Percentiles rank a stretch among this genome's conserved stretches.
These are phyloP conservation scores for Acanthamoeba divionensis DNA, from an alignment of 208 protist genomes.

Conservation along the genomic window DNA sequence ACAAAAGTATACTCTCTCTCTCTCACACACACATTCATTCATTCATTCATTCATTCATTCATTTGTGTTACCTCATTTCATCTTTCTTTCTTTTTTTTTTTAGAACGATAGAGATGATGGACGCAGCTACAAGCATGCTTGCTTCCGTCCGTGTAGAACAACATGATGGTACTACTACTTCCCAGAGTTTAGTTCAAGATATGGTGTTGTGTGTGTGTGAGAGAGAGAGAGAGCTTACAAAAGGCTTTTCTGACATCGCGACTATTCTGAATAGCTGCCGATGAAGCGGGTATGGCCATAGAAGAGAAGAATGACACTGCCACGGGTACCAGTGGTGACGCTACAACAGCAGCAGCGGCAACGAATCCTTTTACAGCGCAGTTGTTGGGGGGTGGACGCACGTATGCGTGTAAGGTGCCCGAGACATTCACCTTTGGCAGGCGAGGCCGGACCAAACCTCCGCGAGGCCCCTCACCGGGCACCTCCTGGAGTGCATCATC, in stretches of 20 bases:
- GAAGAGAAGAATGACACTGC: no score
- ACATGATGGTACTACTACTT: not conserved
- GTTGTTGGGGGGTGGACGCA: not conserved
- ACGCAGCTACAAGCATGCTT: not conserved
- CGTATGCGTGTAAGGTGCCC: not conserved
- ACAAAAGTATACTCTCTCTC: not conserved
- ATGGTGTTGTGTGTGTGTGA: no score
- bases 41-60: not conserved
- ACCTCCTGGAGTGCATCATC: no score
- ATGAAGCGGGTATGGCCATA: no score
- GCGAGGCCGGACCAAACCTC: not conserved
- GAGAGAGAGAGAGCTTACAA: no score
- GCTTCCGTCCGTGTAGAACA: not conserved
- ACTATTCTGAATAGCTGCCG: no score
- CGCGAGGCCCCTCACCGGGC: not conserved
- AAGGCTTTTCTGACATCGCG: no score
- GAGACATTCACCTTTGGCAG: not conserved
- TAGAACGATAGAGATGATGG: conserved; percentile 2
- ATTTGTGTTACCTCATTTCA: not conserved
- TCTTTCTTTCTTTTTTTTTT: not conserved
- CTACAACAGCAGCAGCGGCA: not conserved
- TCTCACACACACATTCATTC: not conserved
- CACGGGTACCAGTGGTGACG: no score
- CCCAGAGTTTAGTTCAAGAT: not conserved
- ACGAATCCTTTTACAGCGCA: not conserved